Evolutionary conservation across 2,329 filamentous ascomycete genomes (phyloP).

Genomic region (Ceratocystis cubensis): DNA sequence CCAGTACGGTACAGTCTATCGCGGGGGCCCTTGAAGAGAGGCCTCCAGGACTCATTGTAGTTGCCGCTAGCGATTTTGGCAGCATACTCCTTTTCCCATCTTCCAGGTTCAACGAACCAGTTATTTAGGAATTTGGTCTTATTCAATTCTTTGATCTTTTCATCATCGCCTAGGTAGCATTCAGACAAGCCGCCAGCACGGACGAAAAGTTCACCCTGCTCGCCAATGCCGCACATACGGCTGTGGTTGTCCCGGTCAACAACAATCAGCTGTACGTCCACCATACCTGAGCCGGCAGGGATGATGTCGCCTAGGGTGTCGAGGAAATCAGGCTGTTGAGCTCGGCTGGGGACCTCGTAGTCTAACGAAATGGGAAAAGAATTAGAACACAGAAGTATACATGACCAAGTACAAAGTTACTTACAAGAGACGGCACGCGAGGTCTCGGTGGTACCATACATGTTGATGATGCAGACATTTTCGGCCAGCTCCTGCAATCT

Average conservation of each 20-base stretch:
- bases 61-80: constrained; percentile 17
- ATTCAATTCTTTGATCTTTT: constrained; percentile 47
- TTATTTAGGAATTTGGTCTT: constrained; percentile 67
- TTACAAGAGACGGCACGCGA: constrained; percentile 60
- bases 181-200: constrained; percentile 74
- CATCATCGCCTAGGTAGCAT: constrained; percentile 53
- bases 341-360: constrained; percentile 59
- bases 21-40: constrained; percentile 66
- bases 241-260: constrained; percentile 56
- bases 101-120: constrained; percentile 70
- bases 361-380: constrained; percentile 26
- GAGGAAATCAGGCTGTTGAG: constrained; percentile 43
- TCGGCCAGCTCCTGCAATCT: constrained; percentile 62
- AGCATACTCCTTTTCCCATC: constrained; percentile 36
- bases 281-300: constrained; percentile 74
- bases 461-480: constrained; percentile 66
- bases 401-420: not conserved
- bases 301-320: constrained; percentile 52
- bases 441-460: constrained; percentile 84
- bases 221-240: constrained; percentile 64
- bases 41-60: constrained; percentile 55
- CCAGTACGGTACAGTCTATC: constrained; percentile 82
- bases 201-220: constrained; percentile 74
- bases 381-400: not conserved
- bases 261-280: constrained; percentile 77